Evolutionary conservation across 345 rosid species (phyloP), one percentile per base, ranked within the genome.

Genomic region (Ailanthus altissimus): DNA sequence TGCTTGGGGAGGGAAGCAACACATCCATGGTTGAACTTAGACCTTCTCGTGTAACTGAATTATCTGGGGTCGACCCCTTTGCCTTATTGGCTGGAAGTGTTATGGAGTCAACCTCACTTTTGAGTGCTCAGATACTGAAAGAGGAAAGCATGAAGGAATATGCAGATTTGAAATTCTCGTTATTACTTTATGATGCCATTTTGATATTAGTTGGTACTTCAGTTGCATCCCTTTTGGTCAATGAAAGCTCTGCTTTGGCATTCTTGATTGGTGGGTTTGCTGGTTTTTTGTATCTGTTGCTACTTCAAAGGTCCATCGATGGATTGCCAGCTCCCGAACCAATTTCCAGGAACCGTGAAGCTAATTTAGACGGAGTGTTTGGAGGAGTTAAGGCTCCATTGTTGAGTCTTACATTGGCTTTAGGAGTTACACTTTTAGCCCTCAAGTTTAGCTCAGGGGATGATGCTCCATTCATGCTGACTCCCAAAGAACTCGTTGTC

Each of bases 101-200:
- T 49, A 76, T 69, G 1, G 68, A 82, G 70, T 68, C 88, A 14
- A 75, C 87, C 70, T 67, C 77, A 42, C 36, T 25, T 40, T 46
- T 67, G 40, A 77, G 66, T 40, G 8, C 54, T 69, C 50, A 6
- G 5, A 68, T 84, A 7, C 86, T 94, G 11, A 89, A 82, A 4
- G 90, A 93, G 78, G 85, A 93, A 85, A 93, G 96, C 89, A 88
- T 95, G 98, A 90, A 84, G 85, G 93, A 90, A 67, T 95, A 95
- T 43, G 83, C 88, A 67, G 90, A 88, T 84, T 81, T 95, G 87
- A 95, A 95, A 77, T 66, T 86, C 74, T 95, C 99, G 32, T 77
- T 93, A 82, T 77, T 95, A 47, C 79, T 83, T 26, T 90, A 87
- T 32, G 90, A 87, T 67, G 83, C 80, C 28, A 28, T 76, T 78